Conservation (phyloP, 257 asterid species). For the Solanum appendiculatum region DNA sequence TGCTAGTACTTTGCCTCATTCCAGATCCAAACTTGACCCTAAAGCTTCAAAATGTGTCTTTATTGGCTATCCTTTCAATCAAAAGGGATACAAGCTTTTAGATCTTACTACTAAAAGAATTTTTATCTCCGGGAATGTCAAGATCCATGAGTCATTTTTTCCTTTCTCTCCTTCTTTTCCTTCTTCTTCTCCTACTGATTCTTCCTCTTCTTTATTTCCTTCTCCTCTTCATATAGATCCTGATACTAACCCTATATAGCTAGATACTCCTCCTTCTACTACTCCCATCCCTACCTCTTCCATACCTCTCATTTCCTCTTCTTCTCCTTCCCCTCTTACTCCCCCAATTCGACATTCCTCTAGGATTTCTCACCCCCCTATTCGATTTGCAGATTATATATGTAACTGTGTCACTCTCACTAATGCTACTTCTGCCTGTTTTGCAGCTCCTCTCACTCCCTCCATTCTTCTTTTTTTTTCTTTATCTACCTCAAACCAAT, state of each 20-base stretch:
- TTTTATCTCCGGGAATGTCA: background rate
- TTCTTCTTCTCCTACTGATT: background rate
- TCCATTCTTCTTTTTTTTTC: background rate
- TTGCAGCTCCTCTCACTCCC: too few relatives aligned
- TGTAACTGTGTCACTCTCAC: background rate
- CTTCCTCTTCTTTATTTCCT: too few relatives aligned
- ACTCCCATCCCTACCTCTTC: too few relatives aligned
- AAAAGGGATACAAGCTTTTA: background rate
- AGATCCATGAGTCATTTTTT: background rate
- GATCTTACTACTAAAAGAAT: background rate
- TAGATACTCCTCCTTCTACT: background rate
- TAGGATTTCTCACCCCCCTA: background rate
- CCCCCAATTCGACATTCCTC: background rate
- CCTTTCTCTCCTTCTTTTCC: background rate
- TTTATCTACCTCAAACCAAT: background rate
- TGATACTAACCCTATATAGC: too few relatives aligned
- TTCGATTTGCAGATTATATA: background rate
- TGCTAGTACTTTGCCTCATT: background rate
- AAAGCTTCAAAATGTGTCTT: background rate
- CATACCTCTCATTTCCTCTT: fast-evolving
- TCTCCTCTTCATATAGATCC: too few relatives aligned
- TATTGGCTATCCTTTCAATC: background rate
- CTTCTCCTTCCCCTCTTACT: background rate
- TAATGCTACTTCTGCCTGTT: background rate
- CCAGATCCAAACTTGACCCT: background rate